phyloP scores from a whole-genome alignment of 2,329 filamentous ascomycete genomes.

The Aureobasidium mangrovei region DNA sequence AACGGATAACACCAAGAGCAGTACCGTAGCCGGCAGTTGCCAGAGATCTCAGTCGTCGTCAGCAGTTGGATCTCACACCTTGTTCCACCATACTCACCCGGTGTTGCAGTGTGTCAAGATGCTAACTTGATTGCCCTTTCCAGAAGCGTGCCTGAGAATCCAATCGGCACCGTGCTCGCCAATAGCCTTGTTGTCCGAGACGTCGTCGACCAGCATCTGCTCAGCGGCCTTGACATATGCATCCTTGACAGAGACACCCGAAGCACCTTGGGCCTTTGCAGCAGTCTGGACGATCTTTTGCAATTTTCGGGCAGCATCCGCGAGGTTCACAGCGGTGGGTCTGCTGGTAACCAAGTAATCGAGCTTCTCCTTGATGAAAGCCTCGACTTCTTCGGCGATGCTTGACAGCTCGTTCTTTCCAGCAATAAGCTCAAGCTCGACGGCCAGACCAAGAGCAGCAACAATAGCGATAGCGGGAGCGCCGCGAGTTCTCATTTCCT shows the following conservation, averaged over 20 bases:
- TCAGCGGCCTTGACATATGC: slow-evolving; percentile 76
- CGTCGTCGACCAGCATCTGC: slow-evolving; percentile 76
- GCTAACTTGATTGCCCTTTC: slow-evolving; percentile 52
- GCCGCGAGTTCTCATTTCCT: slow-evolving; percentile 67
- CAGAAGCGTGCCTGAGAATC: slow-evolving; percentile 56
- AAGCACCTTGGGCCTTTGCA: slow-evolving; percentile 32
- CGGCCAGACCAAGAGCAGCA: slow-evolving; percentile 78
- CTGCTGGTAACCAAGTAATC: slow-evolving; percentile 82
- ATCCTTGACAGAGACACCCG: slow-evolving; percentile 49
- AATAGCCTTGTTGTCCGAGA: slow-evolving; percentile 78
- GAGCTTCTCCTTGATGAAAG: slow-evolving; percentile 66
- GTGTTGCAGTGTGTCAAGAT: slow-evolving; percentile 98
- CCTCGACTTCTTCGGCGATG: slow-evolving; percentile 51
- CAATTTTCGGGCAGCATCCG: slow-evolving; percentile 78
- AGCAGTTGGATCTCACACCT: neutral
- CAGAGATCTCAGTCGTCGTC: slow-evolving; percentile 52
- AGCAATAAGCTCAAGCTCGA: slow-evolving; percentile 60
- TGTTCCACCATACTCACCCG: slow-evolving; percentile 46
- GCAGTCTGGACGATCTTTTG: slow-evolving; percentile 53
- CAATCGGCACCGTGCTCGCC: slow-evolving; percentile 76
- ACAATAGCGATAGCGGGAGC: slow-evolving; percentile 97
- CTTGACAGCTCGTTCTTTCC: slow-evolving; percentile 34
- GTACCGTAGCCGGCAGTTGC: slow-evolving; percentile 98
- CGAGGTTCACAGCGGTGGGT: slow-evolving; percentile 89
- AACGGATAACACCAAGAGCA: slow-evolving; percentile 85